Base-by-base conservation (phyloP, 345 rosid genomes). In the Turnera subulata region DNA sequence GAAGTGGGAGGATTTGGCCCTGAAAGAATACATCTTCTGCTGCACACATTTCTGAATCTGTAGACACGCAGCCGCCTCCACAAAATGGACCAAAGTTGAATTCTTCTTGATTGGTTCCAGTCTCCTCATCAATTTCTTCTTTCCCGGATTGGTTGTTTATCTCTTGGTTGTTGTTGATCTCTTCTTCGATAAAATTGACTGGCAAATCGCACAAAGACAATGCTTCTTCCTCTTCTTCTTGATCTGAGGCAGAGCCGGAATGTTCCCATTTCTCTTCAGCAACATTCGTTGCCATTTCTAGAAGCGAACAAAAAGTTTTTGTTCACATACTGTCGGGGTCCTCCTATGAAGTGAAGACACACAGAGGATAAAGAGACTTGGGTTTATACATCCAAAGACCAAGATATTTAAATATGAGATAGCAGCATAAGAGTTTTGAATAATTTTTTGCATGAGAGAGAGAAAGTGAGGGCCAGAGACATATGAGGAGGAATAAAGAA, bases 11-110 rank as follows among this genome's bases (percentile, higher is more conserved):
- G 22, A 88, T 81, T 63, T 71, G 82, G 12, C 96, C 96, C 63
- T 81, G 70, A 46, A 73, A 88, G 76, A 88, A 88, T 21, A 88
- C 73, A 19, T 88, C 90, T 37, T 88, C 96, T 0, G 96, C 92
- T 0, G 84, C 72, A 15, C 85, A 84, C 84, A 88, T 88, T 55
- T 79, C 85, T 53, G 78, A 73, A 38, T 73, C 76, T 18, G 63
- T 59, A 0, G 80, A 67, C 42, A 71, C 51, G 58, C 79, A 64
- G 44, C 68, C 75, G 46, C 49, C 64, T 59, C 69, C 55, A 29
- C 55, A 18, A 18, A 37, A 76, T 12, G 80, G 76, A 5, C 64
- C 83, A 39, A 88, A 88, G 65, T 85, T 80, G 45, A 80, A 78
- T 4, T 84, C 89, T 38, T 79, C 89, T 18, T 69, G 55, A 45